Evolutionary conservation across 306 rosid species (phyloP), one percentile per base, ranked within the genome.

Genomic region (Medicago ruthenica): DNA sequence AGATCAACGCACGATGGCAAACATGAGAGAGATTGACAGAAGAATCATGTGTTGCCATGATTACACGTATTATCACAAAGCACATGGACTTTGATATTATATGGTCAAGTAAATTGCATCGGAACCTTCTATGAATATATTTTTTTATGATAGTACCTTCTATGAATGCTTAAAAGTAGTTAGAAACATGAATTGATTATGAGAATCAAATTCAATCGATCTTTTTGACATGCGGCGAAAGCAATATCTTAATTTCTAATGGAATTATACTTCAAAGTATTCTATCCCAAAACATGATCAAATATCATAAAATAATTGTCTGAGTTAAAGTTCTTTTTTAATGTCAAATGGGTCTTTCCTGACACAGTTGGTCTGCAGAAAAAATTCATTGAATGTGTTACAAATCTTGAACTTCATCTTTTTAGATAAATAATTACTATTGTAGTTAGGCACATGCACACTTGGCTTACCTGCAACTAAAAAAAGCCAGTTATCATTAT

Each of bases 1-100:
- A 24, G 2, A 24, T 24, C 27, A 24, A 24, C 27, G 27, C 27
- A 24, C 2, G 2, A 24, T 24, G 27, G 2, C 2, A 2, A 31
- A 31, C 36, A 31, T 3, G 36, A 31, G 36, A 31, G 36, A 31
- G 36, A 31, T 31, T 31, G 36, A 3, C 34, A 2, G 34, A 27
- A 27, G 34, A 2, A 27, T 31, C 36, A 31, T 31, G 7, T 45
- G 51, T 45, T 45, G 51, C n/a, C 14, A 45, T 45, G 51, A 45
- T 45, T 45, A 15, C 36, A 31, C 36, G 3, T n/a, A 80, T 89
- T 36, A 84, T 84, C 57, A 82, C 78, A 27, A 21, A 73, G 85
- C 92, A 84, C 95, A 80, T 87, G 92, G 82, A 71, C 55, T 54
- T 13, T 70, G 70, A 85, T 5, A 58, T 22, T 58, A 58, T 58